A percentile compares a stretch with the other conserved stretches of the same genome.
Conservation (phyloP, 2,329 filamentous ascomycete species). For the Trichoderma lentiforme region DNA sequence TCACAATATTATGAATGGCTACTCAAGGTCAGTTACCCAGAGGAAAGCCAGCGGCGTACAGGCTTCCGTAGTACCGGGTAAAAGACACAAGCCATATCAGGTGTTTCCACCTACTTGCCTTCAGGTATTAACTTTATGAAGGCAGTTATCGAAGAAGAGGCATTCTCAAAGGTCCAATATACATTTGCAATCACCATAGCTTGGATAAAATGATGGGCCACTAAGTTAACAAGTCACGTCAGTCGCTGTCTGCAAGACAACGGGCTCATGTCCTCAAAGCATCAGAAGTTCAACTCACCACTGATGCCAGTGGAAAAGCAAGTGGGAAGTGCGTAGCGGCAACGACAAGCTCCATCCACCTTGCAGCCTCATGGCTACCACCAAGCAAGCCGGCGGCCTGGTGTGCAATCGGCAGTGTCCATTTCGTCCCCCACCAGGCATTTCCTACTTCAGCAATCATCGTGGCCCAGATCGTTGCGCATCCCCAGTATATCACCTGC, state of each 20-base stretch:
- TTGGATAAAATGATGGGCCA: background rate
- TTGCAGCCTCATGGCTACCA: background rate
- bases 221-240: background rate
- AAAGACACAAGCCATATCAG: background rate
- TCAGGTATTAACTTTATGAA: background rate
- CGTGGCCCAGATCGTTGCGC: constrained; percentile 9
- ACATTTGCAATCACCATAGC: background rate
- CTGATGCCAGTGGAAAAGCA: background rate
- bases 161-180: too few species aligned
- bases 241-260: background rate
- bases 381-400: constrained; percentile 7
- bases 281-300: background rate
- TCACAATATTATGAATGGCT: background rate
- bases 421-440: constrained; percentile 16
- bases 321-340: background rate
- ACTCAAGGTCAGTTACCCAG: background rate
- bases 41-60: background rate
- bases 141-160: background rate
- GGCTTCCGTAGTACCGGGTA: background rate
- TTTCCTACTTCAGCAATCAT: constrained; percentile 14
- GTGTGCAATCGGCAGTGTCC: constrained; percentile 1
- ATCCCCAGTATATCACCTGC: background rate
- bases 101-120: background rate
- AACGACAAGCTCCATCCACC: constrained; percentile 13
- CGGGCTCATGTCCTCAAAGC: background rate